Evolutionary conservation across 768 basidiomycete species (phyloP), one percentile per base, ranked within the genome.

Genomic region (Leccinum aurantiacum): DNA sequence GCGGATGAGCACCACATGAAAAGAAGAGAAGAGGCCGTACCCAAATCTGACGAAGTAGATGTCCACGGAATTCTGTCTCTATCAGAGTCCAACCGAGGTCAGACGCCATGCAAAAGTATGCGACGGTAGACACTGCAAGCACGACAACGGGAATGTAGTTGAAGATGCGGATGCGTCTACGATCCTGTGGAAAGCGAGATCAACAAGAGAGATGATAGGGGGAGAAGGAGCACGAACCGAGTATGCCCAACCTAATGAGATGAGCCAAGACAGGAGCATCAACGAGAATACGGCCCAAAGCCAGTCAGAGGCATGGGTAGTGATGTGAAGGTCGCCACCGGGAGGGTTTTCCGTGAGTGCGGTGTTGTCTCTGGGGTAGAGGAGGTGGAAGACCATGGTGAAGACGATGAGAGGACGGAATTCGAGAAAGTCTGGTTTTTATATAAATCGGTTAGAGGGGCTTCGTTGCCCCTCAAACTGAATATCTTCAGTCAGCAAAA

Each of bases 21-120:
- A 0, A 1, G 0, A 24, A 6, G 17, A 24, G 29, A 19, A 1
- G 3, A 11, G 24, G 17, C 57, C 76, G 53, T 74, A 85, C 77
- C 79, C 79, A 78, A 72, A 78, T 74, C 67, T 73, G 77, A 22
- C 77, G 78, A 1, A 76, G 76, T 3, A 63, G 57, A 6, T 63
- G 47, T 9, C 59, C 66, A 67, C 6, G 24, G 53, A 79, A 83
- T 17, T 69, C 64, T 44, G 79, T 76, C 17, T 46, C 58, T 62
- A 84, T 66, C 38, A 81, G 75, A 0, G 82, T 79, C 47, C 71
- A 72, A 13, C 84, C 84, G 41, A 85, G 74, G 66, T 84, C 76
- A 19, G 82, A 83, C 0, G 83, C 84, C 83, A 84, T 83, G 13
- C 77, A 72, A 69, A 82, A 83, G 73, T 82, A 83, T 1, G 79